A percentile compares a stretch with the other conserved stretches of the same genome.
These are phyloP conservation scores for Mallotus nudiflorus DNA, from an alignment of 345 rosid species.

Conservation along the genomic window DNA sequence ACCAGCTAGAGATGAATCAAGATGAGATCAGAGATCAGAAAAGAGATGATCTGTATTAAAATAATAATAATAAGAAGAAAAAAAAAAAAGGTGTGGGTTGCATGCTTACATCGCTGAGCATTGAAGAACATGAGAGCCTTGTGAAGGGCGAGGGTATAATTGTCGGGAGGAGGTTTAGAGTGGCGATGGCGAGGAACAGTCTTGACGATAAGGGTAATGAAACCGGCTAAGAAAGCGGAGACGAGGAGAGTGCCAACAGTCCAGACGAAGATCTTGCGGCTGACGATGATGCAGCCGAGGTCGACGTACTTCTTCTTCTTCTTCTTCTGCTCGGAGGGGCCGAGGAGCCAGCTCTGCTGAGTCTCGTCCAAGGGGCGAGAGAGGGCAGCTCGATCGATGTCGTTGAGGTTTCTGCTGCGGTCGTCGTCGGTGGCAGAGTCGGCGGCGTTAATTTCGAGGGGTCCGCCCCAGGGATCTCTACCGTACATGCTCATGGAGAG, in stretches of 20 bases:
- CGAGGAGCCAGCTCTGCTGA: slow-evolving; percentile 98
- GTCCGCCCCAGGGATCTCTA: slow-evolving; percentile 98
- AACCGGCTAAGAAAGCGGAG: slow-evolving; percentile 63
- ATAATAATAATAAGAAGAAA: background rate
- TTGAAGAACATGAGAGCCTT: slow-evolving; percentile 99
- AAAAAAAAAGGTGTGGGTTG: slow-evolving; percentile 5
- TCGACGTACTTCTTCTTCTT: slow-evolving; percentile 93
- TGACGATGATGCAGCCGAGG: slow-evolving; percentile 92
- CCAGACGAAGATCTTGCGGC: slow-evolving; percentile 96
- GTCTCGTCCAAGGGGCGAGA: slow-evolving; percentile 87
- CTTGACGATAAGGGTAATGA: slow-evolving; percentile 76
- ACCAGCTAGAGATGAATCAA: slow-evolving; percentile 67
- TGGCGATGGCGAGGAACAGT: slow-evolving; percentile 78
- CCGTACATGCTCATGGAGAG: slow-evolving; percentile 90
- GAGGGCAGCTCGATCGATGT: slow-evolving; percentile 82
- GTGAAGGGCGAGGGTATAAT: slow-evolving; percentile 85
- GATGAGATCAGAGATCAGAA: background rate
- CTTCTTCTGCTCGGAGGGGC: slow-evolving; percentile 84
- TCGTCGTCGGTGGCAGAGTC: slow-evolving; percentile 99
- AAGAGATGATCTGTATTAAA: no score
- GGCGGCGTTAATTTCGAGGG: slow-evolving; percentile 84
- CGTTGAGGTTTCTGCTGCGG: slow-evolving; percentile 82
- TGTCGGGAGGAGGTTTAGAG: slow-evolving; percentile 58
- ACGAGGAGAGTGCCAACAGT: slow-evolving; percentile 67
- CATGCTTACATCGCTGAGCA: slow-evolving; percentile 79